phyloP scores from a whole-genome alignment of 2,329 filamentous ascomycete species.

The Fusarium sp. region DNA sequence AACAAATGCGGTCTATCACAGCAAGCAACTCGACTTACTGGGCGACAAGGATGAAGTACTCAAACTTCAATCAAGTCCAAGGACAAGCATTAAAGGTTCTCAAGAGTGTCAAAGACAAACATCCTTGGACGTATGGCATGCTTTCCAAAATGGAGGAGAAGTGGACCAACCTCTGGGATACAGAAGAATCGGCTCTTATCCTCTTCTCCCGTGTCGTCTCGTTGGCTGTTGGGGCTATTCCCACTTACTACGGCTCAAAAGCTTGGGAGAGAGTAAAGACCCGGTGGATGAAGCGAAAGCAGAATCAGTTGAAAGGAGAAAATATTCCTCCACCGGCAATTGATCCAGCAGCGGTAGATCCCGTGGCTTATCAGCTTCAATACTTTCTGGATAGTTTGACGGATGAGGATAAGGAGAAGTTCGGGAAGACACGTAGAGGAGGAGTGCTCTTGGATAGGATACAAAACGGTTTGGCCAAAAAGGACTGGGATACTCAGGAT shows the following conservation, averaged over 20 bases:
- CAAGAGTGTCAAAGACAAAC: not conserved
- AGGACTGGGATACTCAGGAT: not conserved
- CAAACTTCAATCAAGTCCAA: not conserved
- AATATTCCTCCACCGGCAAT: not conserved
- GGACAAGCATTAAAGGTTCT: not conserved
- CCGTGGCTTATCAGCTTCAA: not conserved
- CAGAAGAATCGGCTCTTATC: not conserved
- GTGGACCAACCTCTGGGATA: not conserved
- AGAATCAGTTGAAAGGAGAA: not conserved
- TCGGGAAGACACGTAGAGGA: not conserved
- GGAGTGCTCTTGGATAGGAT: not conserved
- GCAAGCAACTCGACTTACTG: constrained; percentile 2
- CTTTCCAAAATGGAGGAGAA: not conserved
- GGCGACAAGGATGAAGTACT: not conserved
- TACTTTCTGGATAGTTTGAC: not conserved
- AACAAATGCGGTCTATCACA: constrained; percentile 9
- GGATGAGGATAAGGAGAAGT: not conserved
- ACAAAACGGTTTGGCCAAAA: not conserved
- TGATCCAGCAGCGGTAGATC: not conserved
- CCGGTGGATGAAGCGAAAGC: not conserved
- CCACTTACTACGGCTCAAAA: not conserved
- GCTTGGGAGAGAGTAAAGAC: fast-evolving
- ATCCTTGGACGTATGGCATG: not conserved
- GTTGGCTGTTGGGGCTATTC: not conserved
- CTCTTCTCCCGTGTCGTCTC: not conserved